A percentile compares a stretch with the other conserved stretches of the same genome.
Conservation (phyloP, 2,329 filamentous ascomycete species). For the Colletotrichum costaricense region DNA sequence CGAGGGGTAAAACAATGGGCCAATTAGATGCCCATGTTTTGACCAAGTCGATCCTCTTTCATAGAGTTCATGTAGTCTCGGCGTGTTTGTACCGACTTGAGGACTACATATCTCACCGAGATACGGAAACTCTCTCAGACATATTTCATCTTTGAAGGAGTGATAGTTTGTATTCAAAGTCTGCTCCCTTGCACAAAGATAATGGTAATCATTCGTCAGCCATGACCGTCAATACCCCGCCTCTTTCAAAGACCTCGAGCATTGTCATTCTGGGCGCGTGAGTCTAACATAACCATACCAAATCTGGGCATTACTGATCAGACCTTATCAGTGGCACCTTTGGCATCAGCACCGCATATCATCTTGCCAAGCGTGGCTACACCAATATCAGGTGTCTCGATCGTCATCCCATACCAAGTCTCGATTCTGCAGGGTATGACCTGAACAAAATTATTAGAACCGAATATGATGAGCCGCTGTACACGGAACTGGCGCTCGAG, state of each 20-base stretch:
- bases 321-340: slow-evolving; percentile 11
- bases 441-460: slow-evolving; percentile 34
- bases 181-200: not conserved
- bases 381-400: slow-evolving; percentile 34
- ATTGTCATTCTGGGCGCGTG: slow-evolving; percentile 36
- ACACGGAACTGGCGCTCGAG: slow-evolving; percentile 14
- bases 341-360: slow-evolving; percentile 30
- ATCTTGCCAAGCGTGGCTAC: slow-evolving; percentile 36
- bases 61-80: not conserved
- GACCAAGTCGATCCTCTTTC: not conserved
- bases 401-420: slow-evolving; percentile 26
- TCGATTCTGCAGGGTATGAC: slow-evolving; percentile 35
- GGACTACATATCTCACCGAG: not conserved
- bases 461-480: slow-evolving; percentile 29
- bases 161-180: not conserved
- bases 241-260: slow-evolving; percentile 14
- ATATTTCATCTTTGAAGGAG: not conserved
- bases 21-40: not conserved
- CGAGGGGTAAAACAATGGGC: not conserved
- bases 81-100: no score
- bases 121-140: not conserved
- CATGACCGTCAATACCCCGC: not conserved
- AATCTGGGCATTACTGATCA: no score
- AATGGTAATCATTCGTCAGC: not conserved
- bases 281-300: not conserved